Percentiles rank a stretch among this genome's conserved stretches.
Evolutionary conservation across 108 stramenopile genomes (phyloP).

Genomic region (Fistulifera pelliculosa): DNA sequence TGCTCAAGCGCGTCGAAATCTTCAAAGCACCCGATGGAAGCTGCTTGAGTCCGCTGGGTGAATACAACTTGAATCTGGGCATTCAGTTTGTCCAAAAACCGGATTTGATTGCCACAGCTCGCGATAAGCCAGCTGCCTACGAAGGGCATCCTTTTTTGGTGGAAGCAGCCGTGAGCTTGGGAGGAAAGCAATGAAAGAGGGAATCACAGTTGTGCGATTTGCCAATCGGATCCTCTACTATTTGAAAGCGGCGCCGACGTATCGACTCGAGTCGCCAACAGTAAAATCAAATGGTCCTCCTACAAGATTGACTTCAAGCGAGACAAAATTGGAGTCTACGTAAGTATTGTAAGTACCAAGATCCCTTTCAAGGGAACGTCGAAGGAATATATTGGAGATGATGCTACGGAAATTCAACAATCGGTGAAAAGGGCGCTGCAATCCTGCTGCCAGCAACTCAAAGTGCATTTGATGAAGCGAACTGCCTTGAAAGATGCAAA

Average conservation of each 20-base stretch:
- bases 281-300: slow-evolving; percentile 80
- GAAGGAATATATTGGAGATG: slow-evolving; percentile 92
- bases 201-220: slow-evolving; percentile 90
- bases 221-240: slow-evolving; percentile 96
- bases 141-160: slow-evolving; percentile 96
- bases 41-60: slow-evolving; percentile 89
- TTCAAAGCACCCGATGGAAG: slow-evolving; percentile 88
- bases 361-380: slow-evolving; percentile 98
- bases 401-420: slow-evolving; percentile 72
- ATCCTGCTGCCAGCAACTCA: slow-evolving; percentile 68
- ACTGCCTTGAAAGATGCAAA: slow-evolving; percentile 72
- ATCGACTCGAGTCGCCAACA: slow-evolving; percentile 78
- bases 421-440: slow-evolving; percentile 76
- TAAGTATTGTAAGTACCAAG: slow-evolving; percentile 92
- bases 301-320: slow-evolving; percentile 95
- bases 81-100: slow-evolving; percentile 90
- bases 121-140: slow-evolving; percentile 65
- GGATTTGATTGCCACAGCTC: slow-evolving; percentile 72
- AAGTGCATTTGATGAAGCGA: slow-evolving; percentile 56
- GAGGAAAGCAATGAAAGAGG: slow-evolving; percentile 84
- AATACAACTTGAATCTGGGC: slow-evolving; percentile 96
- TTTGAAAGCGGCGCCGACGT: slow-evolving; percentile 97
- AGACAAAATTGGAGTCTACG: slow-evolving; percentile 92
- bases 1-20: slow-evolving; percentile 62
- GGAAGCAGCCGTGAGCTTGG: slow-evolving; percentile 93